Conservation (phyloP, 768 basidiomycete genomes). For the Phaffia tasmanica region DNA sequence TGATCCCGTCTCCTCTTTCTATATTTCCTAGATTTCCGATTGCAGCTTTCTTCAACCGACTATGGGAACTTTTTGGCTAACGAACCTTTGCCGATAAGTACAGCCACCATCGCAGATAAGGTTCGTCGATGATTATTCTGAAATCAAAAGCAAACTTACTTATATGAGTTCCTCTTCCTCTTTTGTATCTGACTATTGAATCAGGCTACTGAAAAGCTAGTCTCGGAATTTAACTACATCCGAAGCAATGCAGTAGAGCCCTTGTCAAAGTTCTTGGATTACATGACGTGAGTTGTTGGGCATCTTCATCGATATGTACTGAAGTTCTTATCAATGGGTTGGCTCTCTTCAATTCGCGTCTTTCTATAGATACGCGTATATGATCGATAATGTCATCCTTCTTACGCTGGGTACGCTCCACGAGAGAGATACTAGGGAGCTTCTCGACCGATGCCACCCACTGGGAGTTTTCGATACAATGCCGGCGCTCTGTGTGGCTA, state of each 20-base stretch:
- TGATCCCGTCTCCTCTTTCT: not conserved
- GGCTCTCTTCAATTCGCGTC: not conserved
- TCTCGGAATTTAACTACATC: conserved; percentile 94
- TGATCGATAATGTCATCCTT: conserved; percentile 99
- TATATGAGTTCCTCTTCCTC: not conserved
- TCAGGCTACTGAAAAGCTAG: conserved; percentile 74
- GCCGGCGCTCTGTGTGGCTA: conserved; percentile 97
- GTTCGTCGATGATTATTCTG: conserved; percentile 16
- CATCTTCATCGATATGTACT: not conserved
- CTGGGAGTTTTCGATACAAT: conserved; percentile 95
- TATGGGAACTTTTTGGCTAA: conserved; percentile 98
- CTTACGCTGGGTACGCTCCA: conserved; percentile 95
- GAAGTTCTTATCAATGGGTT: not conserved
- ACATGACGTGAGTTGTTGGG: conserved; percentile 68
- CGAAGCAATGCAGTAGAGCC: conserved; percentile 83
- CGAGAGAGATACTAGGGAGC: conserved; percentile 92
- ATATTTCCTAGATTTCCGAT: conserved; percentile 62
- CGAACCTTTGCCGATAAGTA: conserved; percentile 84
- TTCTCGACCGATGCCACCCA: conserved; percentile 92
- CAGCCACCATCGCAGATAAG: conserved; percentile 90
- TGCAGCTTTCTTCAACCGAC: conserved; percentile 90
- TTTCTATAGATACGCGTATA: conserved; percentile 72
- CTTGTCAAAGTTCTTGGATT: conserved; percentile 84
- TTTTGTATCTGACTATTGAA: not conserved
- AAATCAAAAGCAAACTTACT: not conserved